These are phyloP conservation scores for Coffea canephora DNA, from an alignment of 257 asterid genomes.

Conservation along the genomic window DNA sequence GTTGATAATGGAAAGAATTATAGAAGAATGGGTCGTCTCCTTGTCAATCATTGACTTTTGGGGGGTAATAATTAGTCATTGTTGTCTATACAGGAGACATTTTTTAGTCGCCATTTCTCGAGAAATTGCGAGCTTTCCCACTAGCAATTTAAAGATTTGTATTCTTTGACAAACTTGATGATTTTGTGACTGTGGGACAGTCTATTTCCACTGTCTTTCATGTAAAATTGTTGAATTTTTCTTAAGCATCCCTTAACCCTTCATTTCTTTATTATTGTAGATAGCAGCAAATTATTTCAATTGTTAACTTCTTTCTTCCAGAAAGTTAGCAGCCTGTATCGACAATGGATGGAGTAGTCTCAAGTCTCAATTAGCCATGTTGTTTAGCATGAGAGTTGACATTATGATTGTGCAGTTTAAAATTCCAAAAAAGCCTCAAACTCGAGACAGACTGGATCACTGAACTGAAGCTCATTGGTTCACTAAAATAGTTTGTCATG, in stretches of 20 bases:
- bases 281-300: too few relatives aligned
- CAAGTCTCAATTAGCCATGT: too few relatives aligned
- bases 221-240: neutral
- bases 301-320: too few relatives aligned
- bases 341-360: too few relatives aligned
- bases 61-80: neutral
- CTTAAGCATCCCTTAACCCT: neutral
- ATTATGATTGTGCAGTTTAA: too few relatives aligned
- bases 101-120: neutral
- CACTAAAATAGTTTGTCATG: too few relatives aligned
- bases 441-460: too few relatives aligned
- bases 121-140: conserved; percentile 5
- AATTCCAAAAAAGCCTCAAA: too few relatives aligned
- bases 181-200: neutral
- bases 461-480: too few relatives aligned
- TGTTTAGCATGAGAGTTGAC: too few relatives aligned
- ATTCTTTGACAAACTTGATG: neutral
- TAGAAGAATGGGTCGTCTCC: neutral
- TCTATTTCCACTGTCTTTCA: neutral
- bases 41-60: conserved; percentile 7
- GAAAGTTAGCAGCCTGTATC: too few relatives aligned
- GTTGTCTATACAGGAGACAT: conserved; percentile 6
- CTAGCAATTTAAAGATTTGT: neutral
- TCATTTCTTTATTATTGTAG: too few relatives aligned
- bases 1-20: neutral